phyloP scores from a whole-genome alignment of 2,329 filamentous ascomycete species.

The Monascus ruber region DNA sequence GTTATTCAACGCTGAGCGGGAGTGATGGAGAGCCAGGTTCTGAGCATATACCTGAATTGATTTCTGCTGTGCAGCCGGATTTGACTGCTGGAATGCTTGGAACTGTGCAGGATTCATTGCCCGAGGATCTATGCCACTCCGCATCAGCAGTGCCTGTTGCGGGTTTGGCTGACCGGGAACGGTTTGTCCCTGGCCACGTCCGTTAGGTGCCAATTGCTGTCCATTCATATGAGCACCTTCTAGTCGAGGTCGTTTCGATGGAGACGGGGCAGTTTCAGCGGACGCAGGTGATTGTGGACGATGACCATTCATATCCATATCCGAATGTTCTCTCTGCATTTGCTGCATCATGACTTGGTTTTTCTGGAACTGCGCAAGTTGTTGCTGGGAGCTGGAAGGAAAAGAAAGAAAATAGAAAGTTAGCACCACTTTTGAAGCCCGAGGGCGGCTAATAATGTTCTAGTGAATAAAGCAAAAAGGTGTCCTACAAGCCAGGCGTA shows the following conservation, averaged over 20 bases:
- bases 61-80: slow-evolving; percentile 59
- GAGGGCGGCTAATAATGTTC: slow-evolving; percentile 1
- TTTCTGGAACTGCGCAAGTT: slow-evolving; percentile 59
- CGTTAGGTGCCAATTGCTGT: slow-evolving; percentile 67
- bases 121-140: slow-evolving; percentile 63
- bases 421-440: slow-evolving; percentile 7
- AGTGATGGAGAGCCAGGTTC: slow-evolving; percentile 69
- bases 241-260: slow-evolving; percentile 77
- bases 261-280: slow-evolving; percentile 80
- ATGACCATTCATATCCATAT: slow-evolving; percentile 73
- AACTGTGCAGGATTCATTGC: slow-evolving; percentile 67
- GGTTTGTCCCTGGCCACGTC: slow-evolving; percentile 54
- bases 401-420: slow-evolving; percentile 7
- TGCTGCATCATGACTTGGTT: slow-evolving; percentile 55
- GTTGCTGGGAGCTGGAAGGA: slow-evolving; percentile 45
- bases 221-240: slow-evolving; percentile 64
- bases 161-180: slow-evolving; percentile 58
- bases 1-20: slow-evolving; percentile 64
- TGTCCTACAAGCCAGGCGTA: slow-evolving; percentile 27
- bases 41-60: slow-evolving; percentile 79
- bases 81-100: slow-evolving; percentile 47
- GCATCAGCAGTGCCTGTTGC: slow-evolving; percentile 38
- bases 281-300: slow-evolving; percentile 72
- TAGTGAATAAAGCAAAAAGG: slow-evolving; percentile 1
- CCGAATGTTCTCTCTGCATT: slow-evolving; percentile 80